phyloP scores from a whole-genome alignment of 2,329 filamentous ascomycete species.

The Ophiostoma pallidulum region DNA sequence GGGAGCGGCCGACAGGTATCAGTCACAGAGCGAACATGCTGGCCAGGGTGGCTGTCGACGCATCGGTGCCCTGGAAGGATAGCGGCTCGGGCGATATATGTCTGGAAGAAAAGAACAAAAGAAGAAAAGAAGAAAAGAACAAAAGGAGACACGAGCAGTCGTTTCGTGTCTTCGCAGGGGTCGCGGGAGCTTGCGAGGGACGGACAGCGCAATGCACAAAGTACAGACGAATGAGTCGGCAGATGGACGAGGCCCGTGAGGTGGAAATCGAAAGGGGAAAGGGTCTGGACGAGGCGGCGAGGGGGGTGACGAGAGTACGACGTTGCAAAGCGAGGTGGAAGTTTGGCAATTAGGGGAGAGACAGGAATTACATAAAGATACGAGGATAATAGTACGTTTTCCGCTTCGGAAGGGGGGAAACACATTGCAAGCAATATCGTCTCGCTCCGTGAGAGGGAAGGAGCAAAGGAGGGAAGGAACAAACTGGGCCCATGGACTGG shows the following conservation, averaged over 20 bases:
- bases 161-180: too few species aligned
- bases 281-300: background rate
- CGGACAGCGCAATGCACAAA: too few species aligned
- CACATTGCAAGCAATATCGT: too few species aligned
- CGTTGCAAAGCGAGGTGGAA: too few species aligned
- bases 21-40: constrained; percentile 3
- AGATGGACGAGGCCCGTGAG: constrained; percentile 11
- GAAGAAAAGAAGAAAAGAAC: background rate
- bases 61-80: background rate
- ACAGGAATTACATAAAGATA: constrained; percentile 2
- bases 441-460: too few species aligned
- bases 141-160: background rate
- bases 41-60: too few species aligned
- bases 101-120: background rate
- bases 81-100: background rate
- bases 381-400: background rate
- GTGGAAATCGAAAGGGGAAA: constrained; percentile 10
- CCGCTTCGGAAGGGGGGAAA: too few species aligned
- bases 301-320: background rate
- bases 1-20: constrained; percentile 9
- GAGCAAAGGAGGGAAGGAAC: too few species aligned
- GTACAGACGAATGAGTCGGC: constrained; percentile 3
- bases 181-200: too few species aligned
- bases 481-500: too few species aligned
- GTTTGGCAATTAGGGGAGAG: too few species aligned